Evolutionary conservation across 164 flowering plant species (phyloP).

Genomic region (Vitis labrusca): DNA sequence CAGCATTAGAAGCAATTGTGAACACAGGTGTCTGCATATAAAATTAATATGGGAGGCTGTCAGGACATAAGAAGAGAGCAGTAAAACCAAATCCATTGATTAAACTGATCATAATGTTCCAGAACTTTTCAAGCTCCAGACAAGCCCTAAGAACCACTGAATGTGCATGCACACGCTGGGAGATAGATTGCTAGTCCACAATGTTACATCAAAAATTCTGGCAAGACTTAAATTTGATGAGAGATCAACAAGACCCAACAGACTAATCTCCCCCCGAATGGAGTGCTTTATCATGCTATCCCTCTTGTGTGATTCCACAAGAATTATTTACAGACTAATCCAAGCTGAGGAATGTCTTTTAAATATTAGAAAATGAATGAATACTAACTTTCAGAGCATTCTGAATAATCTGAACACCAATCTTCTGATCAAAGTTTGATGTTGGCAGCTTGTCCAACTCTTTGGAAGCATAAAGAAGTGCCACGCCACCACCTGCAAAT

Average conservation of each 20-base stretch:
- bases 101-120: background rate
- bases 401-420: slow-evolving; percentile 96
- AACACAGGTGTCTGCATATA: slow-evolving; percentile 76
- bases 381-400: slow-evolving; percentile 80
- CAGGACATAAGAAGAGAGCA: background rate
- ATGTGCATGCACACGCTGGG: background rate
- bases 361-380: background rate
- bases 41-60: background rate
- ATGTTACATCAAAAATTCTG: background rate
- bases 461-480: slow-evolving; percentile 91
- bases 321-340: background rate
- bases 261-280: background rate
- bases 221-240: background rate
- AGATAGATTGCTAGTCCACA: background rate
- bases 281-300: background rate
- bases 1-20: slow-evolving; percentile 92
- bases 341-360: background rate
- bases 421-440: slow-evolving; percentile 95
- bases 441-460: slow-evolving; percentile 85
- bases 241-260: background rate
- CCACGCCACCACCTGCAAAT: slow-evolving; percentile 92
- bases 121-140: background rate
- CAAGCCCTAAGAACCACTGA: background rate
- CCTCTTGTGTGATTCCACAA: background rate
- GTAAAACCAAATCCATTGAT: background rate